A percentile compares a stretch with the other conserved stretches of the same genome.
These are phyloP conservation scores for Pelagophyceae sp. DNA, from an alignment of 352 stramenopile species.

Conservation along the genomic window DNA sequence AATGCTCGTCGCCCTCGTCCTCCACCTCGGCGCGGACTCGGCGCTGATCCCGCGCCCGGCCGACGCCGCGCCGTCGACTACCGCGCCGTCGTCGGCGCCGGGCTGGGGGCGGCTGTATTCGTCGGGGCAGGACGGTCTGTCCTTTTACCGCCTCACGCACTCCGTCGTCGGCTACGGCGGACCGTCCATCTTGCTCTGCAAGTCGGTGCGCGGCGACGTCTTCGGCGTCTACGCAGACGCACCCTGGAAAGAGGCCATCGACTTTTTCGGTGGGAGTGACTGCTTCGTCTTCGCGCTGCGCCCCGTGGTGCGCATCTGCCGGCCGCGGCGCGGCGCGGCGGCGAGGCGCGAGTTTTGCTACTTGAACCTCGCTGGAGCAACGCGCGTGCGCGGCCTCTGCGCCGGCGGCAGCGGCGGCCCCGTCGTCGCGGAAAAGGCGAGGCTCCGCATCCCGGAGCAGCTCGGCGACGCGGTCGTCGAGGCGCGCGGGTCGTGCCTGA, in stretches of 20 bases:
- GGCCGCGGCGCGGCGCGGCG: neutral
- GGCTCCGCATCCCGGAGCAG: neutral
- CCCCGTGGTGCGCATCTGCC: neutral
- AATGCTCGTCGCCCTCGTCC: too few species aligned
- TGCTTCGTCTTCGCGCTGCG: neutral
- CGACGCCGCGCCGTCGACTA: too few species aligned
- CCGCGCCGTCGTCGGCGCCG: too few species aligned
- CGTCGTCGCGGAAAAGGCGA: neutral
- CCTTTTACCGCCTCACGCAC: neutral
- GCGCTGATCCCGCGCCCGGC: too few species aligned
- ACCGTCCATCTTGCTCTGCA: neutral
- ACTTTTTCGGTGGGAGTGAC: neutral
- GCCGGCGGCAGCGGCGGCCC: neutral
- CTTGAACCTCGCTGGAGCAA: neutral
- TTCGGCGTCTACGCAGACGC: neutral
- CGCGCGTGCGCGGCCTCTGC: neutral
- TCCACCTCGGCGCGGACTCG: too few species aligned
- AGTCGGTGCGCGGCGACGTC: neutral
- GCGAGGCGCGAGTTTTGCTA: neutral
- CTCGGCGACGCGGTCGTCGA: slow-evolving; percentile 1
- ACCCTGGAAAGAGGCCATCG: neutral
- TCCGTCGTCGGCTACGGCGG: neutral
- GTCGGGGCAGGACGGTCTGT: neutral
- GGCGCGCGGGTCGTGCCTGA: neutral
- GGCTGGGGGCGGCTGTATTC: neutral